These are phyloP conservation scores for Alternaria novae-zelandiae DNA, from an alignment of 2,329 filamentous ascomycete genomes.

Conservation along the genomic window DNA sequence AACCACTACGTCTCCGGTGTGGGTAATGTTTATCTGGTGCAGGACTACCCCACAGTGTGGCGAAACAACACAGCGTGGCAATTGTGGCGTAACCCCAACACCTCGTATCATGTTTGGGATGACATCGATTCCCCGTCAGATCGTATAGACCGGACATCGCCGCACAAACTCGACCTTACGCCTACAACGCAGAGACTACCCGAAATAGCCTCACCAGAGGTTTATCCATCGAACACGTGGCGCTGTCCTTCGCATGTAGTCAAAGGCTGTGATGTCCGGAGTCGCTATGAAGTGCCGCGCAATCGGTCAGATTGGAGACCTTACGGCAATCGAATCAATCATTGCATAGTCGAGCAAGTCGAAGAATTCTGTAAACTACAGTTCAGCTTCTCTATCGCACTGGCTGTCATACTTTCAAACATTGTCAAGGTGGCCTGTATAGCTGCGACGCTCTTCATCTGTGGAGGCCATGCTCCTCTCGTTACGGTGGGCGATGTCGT, in stretches of 20 bases:
- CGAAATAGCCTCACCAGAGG: neutral
- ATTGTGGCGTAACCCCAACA: neutral
- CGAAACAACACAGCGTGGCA: neutral
- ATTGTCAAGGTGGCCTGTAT: constrained; percentile 12
- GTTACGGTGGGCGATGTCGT: constrained; percentile 33
- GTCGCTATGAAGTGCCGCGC: constrained; percentile 7
- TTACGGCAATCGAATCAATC: constrained; percentile 6
- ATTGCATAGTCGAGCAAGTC: constrained; percentile 28
- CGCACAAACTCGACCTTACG: neutral
- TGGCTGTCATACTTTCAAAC: constrained; percentile 14
- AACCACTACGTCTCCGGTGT: constrained; percentile 14
- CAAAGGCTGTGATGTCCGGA: constrained; percentile 1
- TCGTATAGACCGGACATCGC: neutral
- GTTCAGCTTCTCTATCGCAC: constrained; percentile 33
- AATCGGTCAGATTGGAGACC: constrained; percentile 16
- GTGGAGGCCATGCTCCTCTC: constrained; percentile 12
- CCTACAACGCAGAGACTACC: neutral
- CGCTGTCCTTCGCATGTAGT: constrained; percentile 13
- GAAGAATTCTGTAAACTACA: constrained; percentile 34
- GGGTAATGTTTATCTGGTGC: constrained; percentile 23
- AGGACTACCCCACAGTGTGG: constrained; percentile 11
- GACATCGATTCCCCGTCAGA: neutral
- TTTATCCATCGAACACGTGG: constrained; percentile 19
- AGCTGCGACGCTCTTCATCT: constrained; percentile 18
- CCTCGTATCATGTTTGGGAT: neutral